Percentiles rank a stretch among this genome's conserved stretches.
Conservation (phyloP, 306 rosid species). For the Prunus mume region DNA sequence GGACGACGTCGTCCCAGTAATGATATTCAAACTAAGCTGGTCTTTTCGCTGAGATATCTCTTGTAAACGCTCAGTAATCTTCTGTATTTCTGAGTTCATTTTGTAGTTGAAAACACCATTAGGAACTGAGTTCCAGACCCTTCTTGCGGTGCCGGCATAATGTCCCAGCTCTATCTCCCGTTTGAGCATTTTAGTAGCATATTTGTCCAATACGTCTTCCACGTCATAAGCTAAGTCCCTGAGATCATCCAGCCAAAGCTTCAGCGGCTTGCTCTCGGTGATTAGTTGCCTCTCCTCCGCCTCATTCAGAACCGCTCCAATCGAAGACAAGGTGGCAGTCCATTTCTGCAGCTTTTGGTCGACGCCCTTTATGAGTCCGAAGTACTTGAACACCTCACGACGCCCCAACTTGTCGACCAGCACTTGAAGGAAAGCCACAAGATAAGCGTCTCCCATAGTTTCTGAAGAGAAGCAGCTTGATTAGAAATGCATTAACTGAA, state of each 20-base stretch:
- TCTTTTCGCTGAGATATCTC: not conserved
- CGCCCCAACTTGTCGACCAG: not conserved
- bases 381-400: not conserved
- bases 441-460: not conserved
- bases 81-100: not conserved
- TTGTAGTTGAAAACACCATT: not conserved
- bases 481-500: no score
- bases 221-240: slow-evolving; percentile 22
- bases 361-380: not conserved
- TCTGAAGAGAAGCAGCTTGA: not conserved
- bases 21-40: not conserved
- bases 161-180: not conserved
- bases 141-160: not conserved
- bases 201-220: slow-evolving; percentile 31
- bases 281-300: slow-evolving; percentile 8
- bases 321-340: not conserved
- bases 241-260: slow-evolving; percentile 23
- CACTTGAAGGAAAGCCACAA: not conserved
- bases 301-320: not conserved
- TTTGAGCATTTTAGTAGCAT: not conserved
- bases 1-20: no score
- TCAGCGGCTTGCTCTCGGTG: not conserved
- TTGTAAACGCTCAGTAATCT: not conserved
- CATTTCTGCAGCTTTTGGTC: not conserved
- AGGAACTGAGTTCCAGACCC: not conserved